Percentiles rank a stretch among this genome's conserved stretches.
These are phyloP conservation scores for Somion occarium DNA, from an alignment of 1,284 basidiomycete species.

Conservation along the genomic window DNA sequence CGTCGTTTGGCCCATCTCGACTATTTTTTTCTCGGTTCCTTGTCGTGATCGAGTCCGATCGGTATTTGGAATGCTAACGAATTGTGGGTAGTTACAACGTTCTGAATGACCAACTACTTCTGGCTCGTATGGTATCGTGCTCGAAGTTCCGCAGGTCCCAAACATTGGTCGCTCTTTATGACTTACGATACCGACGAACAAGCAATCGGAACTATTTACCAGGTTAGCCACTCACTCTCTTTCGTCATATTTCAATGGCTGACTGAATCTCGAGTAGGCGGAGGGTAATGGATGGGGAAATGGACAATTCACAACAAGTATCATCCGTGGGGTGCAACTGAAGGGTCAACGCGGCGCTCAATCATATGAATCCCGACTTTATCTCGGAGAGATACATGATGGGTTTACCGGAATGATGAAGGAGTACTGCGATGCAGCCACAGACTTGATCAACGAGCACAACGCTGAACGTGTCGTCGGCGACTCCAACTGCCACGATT, in stretches of 20 bases:
- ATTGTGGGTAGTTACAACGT: too few species aligned
- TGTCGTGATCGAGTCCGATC: too few species aligned
- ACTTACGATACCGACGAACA: constrained; percentile 18
- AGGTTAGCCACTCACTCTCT: constrained; percentile 8
- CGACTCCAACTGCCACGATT: constrained; percentile 18
- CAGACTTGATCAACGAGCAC: constrained; percentile 17
- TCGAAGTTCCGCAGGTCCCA: constrained; percentile 14
- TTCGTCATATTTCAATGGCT: background rate
- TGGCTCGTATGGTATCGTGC: constrained; percentile 20
- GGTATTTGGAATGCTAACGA: too few species aligned
- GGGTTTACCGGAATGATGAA: constrained; percentile 16
- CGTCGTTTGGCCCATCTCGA: too few species aligned
- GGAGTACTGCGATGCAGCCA: constrained; percentile 18
- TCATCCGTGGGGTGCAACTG: constrained; percentile 16
- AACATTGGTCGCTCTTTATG: constrained; percentile 18
- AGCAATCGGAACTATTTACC: constrained; percentile 17
- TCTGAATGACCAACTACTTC: constrained; percentile 15
- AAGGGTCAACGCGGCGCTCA: constrained; percentile 16
- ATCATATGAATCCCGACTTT: constrained; percentile 16
- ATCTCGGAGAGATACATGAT: constrained; percentile 16
- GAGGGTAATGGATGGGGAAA: constrained; percentile 18
- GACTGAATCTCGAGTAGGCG: constrained; percentile 9
- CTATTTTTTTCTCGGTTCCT: too few species aligned
- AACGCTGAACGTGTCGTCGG: constrained; percentile 11
- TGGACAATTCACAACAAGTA: constrained; percentile 14